phyloP scores from a whole-genome alignment of 1,139 yeast genomes.

The Saccharomyces hybrid region DNA sequence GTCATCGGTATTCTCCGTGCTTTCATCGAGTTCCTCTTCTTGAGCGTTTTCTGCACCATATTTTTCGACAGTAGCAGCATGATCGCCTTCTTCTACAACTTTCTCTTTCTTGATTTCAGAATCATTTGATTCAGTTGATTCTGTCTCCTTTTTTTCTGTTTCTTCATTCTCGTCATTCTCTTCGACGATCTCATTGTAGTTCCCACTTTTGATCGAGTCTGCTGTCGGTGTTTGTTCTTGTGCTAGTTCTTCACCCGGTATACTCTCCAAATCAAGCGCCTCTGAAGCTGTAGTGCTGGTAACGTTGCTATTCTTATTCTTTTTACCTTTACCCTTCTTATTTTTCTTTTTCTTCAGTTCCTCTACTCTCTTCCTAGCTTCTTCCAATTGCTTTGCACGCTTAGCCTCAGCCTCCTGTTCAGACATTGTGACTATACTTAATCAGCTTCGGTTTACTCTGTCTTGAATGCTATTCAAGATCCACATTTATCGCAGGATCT shows the following conservation, averaged over 20 bases:
- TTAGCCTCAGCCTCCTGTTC: slow-evolving; percentile 19
- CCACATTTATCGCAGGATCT: not conserved
- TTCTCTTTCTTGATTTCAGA: not conserved
- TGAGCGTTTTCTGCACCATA: not conserved
- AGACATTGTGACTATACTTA: slow-evolving; percentile 15
- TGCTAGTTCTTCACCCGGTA: slow-evolving; percentile 2
- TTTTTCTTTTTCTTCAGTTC: slow-evolving; percentile 32
- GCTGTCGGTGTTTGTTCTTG: slow-evolving; percentile 5
- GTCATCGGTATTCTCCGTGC: not conserved
- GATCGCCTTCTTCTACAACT: slow-evolving; percentile 3
- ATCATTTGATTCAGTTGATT: not conserved
- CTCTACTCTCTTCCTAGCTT: slow-evolving; percentile 32
- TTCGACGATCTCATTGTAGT: not conserved
- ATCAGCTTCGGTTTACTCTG: not conserved
- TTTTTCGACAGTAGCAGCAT: not conserved
- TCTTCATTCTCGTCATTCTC: slow-evolving; percentile 2
- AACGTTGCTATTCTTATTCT: slow-evolving; percentile 12
- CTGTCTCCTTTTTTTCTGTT: slow-evolving; percentile 1
- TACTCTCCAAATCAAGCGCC: not conserved
- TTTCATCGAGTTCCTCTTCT: not conserved
- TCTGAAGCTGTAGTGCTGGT: slow-evolving; percentile 2
- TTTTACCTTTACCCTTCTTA: slow-evolving; percentile 26
- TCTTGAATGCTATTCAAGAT: not conserved
- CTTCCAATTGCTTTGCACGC: slow-evolving; percentile 30
- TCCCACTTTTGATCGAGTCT: slow-evolving; percentile 2